Conservation (phyloP, 306 rosid genomes). For the Quercus dentata region DNA sequence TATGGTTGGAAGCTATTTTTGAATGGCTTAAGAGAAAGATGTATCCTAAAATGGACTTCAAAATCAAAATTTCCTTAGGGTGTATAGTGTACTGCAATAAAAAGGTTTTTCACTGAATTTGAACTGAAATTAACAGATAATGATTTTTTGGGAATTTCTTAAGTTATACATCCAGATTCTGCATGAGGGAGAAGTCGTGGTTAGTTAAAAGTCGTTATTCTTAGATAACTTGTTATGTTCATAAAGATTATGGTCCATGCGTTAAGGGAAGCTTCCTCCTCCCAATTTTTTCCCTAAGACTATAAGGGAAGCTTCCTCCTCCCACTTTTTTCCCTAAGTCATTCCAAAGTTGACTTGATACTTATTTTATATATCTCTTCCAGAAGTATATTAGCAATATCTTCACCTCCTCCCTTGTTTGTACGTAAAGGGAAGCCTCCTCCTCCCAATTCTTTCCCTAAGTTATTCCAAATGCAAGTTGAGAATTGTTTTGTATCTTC, state of each 20-base stretch:
- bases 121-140: neutral
- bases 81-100: neutral
- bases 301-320: neutral
- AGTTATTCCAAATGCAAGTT: too few relatives aligned
- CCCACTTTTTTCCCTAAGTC: too few relatives aligned
- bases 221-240: neutral
- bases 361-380: too few relatives aligned
- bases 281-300: too few relatives aligned
- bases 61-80: neutral
- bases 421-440: neutral
- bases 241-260: neutral
- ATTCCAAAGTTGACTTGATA: too few relatives aligned
- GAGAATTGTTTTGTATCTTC: neutral
- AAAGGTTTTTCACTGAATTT: neutral
- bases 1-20: neutral
- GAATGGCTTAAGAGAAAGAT: neutral
- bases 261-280: neutral
- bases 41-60: neutral
- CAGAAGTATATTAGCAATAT: too few relatives aligned
- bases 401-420: too few relatives aligned
- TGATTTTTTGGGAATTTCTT: too few relatives aligned
- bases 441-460: neutral
- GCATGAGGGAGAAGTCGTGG: too few relatives aligned
- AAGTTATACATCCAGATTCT: too few relatives aligned
- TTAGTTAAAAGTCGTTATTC: neutral